Percentiles rank a stretch among this genome's conserved stretches.
Evolutionary conservation across 2,329 filamentous ascomycete species (phyloP).

Genomic region (Beauveria australis): DNA sequence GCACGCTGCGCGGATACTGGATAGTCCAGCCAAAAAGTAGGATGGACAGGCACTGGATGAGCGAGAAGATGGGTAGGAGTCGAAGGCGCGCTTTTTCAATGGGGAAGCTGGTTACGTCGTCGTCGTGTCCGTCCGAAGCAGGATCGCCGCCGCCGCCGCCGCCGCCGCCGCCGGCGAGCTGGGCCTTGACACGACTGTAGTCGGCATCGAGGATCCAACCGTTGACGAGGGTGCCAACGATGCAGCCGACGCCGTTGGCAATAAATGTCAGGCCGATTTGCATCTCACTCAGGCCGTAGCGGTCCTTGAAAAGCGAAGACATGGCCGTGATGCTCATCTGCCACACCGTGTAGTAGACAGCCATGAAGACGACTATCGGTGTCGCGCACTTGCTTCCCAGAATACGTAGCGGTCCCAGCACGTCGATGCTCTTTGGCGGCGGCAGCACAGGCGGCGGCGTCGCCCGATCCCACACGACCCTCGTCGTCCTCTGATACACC

Average conservation of each 20-base stretch:
- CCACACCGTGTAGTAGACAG: slow-evolving; percentile 44
- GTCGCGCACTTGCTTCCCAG: slow-evolving; percentile 34
- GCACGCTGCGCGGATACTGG: slow-evolving; percentile 31
- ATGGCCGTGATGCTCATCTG: slow-evolving; percentile 48
- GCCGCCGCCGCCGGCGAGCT: neutral
- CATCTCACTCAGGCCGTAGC: slow-evolving; percentile 34
- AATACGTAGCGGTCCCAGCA: slow-evolving; percentile 38
- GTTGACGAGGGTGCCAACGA: slow-evolving; percentile 42
- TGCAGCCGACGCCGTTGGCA: slow-evolving; percentile 46
- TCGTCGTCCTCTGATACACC: slow-evolving; percentile 25
- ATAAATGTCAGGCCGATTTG: slow-evolving; percentile 45
- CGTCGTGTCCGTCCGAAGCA: slow-evolving; percentile 1
- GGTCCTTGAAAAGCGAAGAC: slow-evolving; percentile 37
- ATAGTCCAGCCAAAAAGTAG: slow-evolving; percentile 46
- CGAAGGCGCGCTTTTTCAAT: slow-evolving; percentile 44
- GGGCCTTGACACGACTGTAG: slow-evolving; percentile 34
- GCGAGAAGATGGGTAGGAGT: slow-evolving; percentile 35
- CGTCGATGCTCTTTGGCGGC: slow-evolving; percentile 30
- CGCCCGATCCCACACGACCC: neutral
- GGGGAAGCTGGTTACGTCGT: slow-evolving; percentile 27
- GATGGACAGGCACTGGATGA: slow-evolving; percentile 37
- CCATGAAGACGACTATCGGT: slow-evolving; percentile 38
- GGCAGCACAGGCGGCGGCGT: slow-evolving; percentile 1
- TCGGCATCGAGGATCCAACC: slow-evolving; percentile 45
- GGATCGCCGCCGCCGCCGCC: neutral